Evolutionary conservation across 2,329 filamentous ascomycete genomes (phyloP).

Genomic region (Fusarium veterinarium): DNA sequence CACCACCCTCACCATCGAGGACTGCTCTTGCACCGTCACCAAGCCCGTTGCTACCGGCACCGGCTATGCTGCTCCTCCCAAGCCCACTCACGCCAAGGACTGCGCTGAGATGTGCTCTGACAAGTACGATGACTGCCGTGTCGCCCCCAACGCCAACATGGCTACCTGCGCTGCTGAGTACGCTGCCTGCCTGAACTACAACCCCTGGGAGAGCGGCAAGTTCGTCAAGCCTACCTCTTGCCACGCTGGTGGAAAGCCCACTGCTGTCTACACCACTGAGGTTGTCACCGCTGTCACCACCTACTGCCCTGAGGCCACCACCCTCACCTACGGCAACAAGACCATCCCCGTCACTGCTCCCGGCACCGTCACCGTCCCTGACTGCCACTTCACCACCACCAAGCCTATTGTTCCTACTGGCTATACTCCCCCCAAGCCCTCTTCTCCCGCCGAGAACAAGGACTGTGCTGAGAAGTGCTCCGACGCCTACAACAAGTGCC

Average conservation of each 20-base stretch:
- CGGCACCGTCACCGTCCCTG: conserved; percentile 26
- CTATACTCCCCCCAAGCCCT: conserved; percentile 29
- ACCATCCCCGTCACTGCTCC: conserved; percentile 30
- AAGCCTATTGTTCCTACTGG: conserved; percentile 31
- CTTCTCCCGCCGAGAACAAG: conserved; percentile 19
- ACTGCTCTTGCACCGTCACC: conserved; percentile 73
- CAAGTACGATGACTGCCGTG: conserved; percentile 38
- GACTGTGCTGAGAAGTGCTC: conserved; percentile 20
- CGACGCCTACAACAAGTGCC: conserved; percentile 3
- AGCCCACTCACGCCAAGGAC: conserved; percentile 16
- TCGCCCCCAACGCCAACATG: conserved; percentile 35
- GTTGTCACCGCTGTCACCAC: conserved; percentile 51
- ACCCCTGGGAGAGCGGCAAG: conserved; percentile 36
- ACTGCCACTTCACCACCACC: conserved; percentile 27
- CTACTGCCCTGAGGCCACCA: conserved; percentile 49
- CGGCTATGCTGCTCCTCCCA: conserved; percentile 19
- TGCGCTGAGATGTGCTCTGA: conserved; percentile 34
- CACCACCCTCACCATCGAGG: conserved; percentile 72
- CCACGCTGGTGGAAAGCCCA: conserved; percentile 61
- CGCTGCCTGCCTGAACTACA: conserved; percentile 43
- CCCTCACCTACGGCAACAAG: conserved; percentile 48
- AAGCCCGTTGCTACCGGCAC: conserved; percentile 50
- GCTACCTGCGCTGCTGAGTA: conserved; percentile 41
- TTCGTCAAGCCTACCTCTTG: conserved; percentile 34
- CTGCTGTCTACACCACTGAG: conserved; percentile 28